A percentile compares a stretch with the other conserved stretches of the same genome.
Conservation (phyloP, 495 filamentous ascomycete species). For the Aspergillus heteromorphus region DNA sequence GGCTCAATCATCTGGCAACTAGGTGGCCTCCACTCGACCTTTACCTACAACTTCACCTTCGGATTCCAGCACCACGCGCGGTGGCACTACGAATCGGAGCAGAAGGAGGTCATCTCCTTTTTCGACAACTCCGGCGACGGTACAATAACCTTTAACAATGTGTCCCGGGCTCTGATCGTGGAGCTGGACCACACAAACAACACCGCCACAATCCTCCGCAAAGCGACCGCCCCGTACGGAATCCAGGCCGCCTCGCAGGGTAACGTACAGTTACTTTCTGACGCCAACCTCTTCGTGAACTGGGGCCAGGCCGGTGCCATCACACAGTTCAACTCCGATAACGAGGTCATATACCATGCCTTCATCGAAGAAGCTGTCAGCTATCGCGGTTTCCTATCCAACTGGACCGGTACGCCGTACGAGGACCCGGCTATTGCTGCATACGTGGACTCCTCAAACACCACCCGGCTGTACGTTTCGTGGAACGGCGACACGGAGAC, state of each 20-base stretch:
- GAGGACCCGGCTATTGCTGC: constrained; percentile 23
- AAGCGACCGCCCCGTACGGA: constrained; percentile 30
- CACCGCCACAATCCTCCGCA: constrained; percentile 27
- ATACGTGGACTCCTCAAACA: constrained; percentile 2
- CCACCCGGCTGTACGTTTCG: constrained; percentile 23
- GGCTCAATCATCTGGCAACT: constrained; percentile 48
- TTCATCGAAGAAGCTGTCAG: constrained; percentile 17
- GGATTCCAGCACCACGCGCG: constrained; percentile 50
- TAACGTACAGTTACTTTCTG: constrained; percentile 45
- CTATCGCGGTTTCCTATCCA: constrained; percentile 20
- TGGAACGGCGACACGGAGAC: constrained; percentile 41
- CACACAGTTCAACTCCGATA: constrained; percentile 41
- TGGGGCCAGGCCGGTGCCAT: constrained; percentile 47
- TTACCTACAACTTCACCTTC: constrained; percentile 27
- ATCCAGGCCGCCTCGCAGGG: constrained; percentile 47
- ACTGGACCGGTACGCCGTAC: constrained; percentile 20
- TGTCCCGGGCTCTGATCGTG: constrained; percentile 43
- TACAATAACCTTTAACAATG: constrained; percentile 2
- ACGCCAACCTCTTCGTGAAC: constrained; percentile 44
- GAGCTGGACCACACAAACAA: constrained; percentile 33
- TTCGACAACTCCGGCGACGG: constrained; percentile 39
- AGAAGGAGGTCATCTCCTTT: constrained; percentile 35
- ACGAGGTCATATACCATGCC: constrained; percentile 34
- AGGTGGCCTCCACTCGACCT: constrained; percentile 32
- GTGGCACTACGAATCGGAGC: constrained; percentile 30